phyloP scores from a whole-genome alignment of 371 early-diverging fungal genomes.

The Lichtheimia ornata region DNA sequence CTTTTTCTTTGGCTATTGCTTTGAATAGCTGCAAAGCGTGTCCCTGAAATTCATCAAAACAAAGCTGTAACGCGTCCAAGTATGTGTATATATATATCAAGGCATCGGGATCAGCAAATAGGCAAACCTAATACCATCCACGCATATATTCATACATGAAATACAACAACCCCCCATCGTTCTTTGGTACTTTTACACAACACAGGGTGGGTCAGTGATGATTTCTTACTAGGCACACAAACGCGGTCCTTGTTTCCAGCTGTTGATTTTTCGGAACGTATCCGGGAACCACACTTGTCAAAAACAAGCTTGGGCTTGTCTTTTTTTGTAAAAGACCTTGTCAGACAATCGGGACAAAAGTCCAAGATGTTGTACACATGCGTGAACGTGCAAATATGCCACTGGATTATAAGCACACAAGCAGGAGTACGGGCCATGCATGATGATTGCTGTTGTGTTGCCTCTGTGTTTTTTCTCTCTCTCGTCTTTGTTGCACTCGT shows the following conservation, averaged over 20 bases:
- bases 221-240: no score
- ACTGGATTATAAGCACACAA: no score
- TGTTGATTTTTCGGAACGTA: no score
- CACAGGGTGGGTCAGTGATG: no score
- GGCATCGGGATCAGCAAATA: no score
- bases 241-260: no score
- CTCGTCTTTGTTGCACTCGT: not conserved
- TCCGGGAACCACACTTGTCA: not conserved
- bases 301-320: conserved; percentile 1
- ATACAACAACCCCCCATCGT: no score
- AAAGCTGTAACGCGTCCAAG: not conserved
- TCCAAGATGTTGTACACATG: not conserved
- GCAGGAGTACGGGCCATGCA: not conserved
- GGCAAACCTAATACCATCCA: not conserved
- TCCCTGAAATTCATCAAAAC: not conserved
- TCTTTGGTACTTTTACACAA: no score
- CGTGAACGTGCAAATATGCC: conserved; percentile 1
- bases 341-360: conserved; percentile 1
- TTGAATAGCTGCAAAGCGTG: no score
- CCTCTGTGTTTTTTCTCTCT: not conserved
- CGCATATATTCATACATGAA: not conserved
- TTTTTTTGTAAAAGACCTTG: not conserved
- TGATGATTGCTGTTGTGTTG: not conserved
- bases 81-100: not conserved
- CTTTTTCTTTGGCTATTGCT: no score